These are phyloP conservation scores for Besnoitia besnoiti DNA, from an alignment of 169 alveolate species.

Conservation along the genomic window DNA sequence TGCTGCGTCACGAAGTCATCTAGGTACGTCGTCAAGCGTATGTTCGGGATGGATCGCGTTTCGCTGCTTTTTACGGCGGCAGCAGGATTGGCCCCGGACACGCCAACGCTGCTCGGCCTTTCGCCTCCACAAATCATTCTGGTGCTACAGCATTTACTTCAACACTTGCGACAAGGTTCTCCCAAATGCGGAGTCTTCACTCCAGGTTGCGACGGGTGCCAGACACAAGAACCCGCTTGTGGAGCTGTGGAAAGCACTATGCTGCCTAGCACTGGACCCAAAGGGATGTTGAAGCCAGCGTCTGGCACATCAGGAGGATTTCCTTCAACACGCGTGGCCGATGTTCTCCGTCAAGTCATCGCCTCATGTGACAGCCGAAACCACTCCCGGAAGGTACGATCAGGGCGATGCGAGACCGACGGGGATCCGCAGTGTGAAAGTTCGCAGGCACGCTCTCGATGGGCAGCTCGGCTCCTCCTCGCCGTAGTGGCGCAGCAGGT, in stretches of 20 bases:
- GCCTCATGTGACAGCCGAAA: background rate
- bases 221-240: background rate
- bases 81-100: slow-evolving; percentile 18
- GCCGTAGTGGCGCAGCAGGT: background rate
- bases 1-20: too few relatives aligned
- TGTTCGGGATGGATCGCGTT: background rate
- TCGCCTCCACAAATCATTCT: background rate
- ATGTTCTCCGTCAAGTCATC: background rate
- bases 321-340: background rate
- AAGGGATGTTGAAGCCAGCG: background rate
- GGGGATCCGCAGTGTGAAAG: background rate
- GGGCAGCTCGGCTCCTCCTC: background rate
- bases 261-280: background rate
- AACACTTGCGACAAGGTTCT: background rate
- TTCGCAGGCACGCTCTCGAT: background rate
- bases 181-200: background rate
- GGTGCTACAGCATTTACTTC: slow-evolving; percentile 15
- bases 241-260: background rate
- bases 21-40: too few relatives aligned
- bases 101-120: background rate
- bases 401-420: background rate
- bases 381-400: background rate
- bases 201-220: background rate
- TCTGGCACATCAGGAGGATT: background rate
- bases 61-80: background rate